Percentiles rank a stretch among this genome's conserved stretches.
phyloP scores from a whole-genome alignment of 371 early-diverging fungal genomes.

The Sporodiniella umbellata region DNA sequence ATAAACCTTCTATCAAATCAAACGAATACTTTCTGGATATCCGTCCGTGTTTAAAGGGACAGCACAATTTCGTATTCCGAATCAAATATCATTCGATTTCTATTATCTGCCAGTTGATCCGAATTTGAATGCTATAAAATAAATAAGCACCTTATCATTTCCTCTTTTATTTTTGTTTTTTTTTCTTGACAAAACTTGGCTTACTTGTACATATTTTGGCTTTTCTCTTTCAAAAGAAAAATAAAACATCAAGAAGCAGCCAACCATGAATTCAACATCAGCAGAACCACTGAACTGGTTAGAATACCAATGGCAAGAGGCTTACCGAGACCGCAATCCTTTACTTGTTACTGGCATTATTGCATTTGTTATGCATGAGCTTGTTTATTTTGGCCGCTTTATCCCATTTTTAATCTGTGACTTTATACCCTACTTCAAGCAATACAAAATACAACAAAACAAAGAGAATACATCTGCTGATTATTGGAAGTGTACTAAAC shows the following conservation, averaged over 20 bases:
- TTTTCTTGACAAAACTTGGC: neutral
- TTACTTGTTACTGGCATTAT: conserved; percentile 63
- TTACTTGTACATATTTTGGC: neutral
- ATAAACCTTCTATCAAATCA: neutral
- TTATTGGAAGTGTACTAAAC: conserved; percentile 72
- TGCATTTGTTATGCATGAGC: conserved; percentile 71
- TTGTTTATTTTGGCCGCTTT: conserved; percentile 78
- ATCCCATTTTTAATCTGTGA: conserved; percentile 73
- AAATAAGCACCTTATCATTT: neutral
- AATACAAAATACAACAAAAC: conserved; percentile 85
- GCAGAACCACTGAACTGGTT: conserved; percentile 7
- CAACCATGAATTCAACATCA: conserved; percentile 6
- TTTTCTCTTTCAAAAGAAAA: neutral
- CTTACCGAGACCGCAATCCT: conserved; percentile 70
- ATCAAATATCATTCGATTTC: too few species aligned
- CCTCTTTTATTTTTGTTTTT: neutral
- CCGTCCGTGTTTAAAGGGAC: too few species aligned
- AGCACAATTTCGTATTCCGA: too few species aligned
- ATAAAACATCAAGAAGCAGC: neutral
- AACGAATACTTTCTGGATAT: too few species aligned
- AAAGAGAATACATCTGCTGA: conserved; percentile 65
- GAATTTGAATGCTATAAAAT: neutral
- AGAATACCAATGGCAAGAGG: conserved; percentile 47
- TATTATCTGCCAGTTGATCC: too few species aligned
- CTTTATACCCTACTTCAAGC: conserved; percentile 65